Evolutionary conservation across 306 rosid genomes (phyloP), one percentile per base, ranked within the genome.

Genomic region (Castanopsis chinensis): DNA sequence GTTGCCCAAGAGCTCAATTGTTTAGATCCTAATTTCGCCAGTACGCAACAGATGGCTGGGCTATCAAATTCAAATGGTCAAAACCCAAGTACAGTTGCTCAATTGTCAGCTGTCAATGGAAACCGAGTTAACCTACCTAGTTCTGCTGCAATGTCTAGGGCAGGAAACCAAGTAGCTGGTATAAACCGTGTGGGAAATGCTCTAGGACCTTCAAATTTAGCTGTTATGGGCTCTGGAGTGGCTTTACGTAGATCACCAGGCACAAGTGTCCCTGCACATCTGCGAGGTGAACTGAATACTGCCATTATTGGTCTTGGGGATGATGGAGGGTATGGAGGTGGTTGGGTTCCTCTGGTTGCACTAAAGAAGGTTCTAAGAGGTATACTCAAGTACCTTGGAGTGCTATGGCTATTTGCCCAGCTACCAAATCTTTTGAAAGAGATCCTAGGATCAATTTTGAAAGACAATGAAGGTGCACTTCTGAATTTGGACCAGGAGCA

Each of bases 241-340:
- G 83, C 96, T 71, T 41, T 90, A 68, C 92, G 97, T 71, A 91
- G 99, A 81, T 72, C 97, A 65, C 92, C 98, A n/a, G 98, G 92
- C 76, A 73, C 98, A 60, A 92, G 89, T 84, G 98, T 96, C 82
- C 99, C 98, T 69, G 96, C 98, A 65, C 98, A 96, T 71, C 98
- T 93, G 77, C 93, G 92, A 84, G 98, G 99, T 18, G 99, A 96
- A 86, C 77, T 96, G 85, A 96, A 96, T 84, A 96, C 99, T 32
- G 99, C 97, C 74, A 93, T 96, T 80, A 96, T 96, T 88, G 99
- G 99, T 82, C 98, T 96, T 75, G 99, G 99, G 56, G 99, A 96
- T 54, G 99, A 96, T 83, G 99, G 99, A 65, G 99, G 98, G 61
- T 96, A 96, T 87, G 99, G 99, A 67, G 99, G 99, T 79, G 99